Percentiles rank a stretch among this genome's conserved stretches.
These are phyloP conservation scores for Platanus orientalis DNA, from an alignment of 164 flowering plant species.

Conservation along the genomic window DNA sequence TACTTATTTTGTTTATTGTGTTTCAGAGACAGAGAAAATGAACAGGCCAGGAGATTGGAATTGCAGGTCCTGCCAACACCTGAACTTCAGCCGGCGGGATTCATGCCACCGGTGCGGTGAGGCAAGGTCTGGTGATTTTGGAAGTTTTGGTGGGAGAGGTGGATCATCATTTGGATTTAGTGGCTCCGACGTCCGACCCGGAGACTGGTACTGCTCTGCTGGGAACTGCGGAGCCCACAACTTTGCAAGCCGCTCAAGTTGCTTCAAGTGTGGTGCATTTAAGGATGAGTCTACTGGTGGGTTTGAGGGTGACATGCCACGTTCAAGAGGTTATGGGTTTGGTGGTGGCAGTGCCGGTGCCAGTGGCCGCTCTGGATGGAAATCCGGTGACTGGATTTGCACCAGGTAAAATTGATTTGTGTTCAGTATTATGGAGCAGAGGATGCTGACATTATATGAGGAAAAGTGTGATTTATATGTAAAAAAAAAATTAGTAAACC, in stretches of 20 bases:
- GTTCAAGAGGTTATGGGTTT: slow-evolving; percentile 28
- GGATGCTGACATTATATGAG: too few relatives aligned
- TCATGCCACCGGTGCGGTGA: slow-evolving; percentile 75
- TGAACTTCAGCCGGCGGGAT: slow-evolving; percentile 79
- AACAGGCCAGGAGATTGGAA: slow-evolving; percentile 91
- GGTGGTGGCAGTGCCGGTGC: slow-evolving; percentile 12
- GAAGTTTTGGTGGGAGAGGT: slow-evolving; percentile 42
- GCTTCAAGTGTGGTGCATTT: slow-evolving; percentile 94
- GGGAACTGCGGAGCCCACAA: slow-evolving; percentile 90
- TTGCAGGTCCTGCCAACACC: slow-evolving; percentile 87
- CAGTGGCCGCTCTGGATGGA: slow-evolving; percentile 74
- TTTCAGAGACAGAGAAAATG: slow-evolving; percentile 30
- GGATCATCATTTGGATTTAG: slow-evolving; percentile 47
- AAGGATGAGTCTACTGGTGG: slow-evolving; percentile 61
- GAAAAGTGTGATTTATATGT: too few relatives aligned
- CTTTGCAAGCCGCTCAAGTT: slow-evolving; percentile 94
- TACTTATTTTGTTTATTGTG: neutral
- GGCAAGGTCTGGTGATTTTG: slow-evolving; percentile 40
- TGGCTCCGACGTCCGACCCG: slow-evolving; percentile 93
- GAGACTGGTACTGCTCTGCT: slow-evolving; percentile 90
- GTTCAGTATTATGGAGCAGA: too few relatives aligned
- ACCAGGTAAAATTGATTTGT: slow-evolving; percentile 39
- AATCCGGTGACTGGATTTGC: slow-evolving; percentile 98
- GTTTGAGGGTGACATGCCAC: slow-evolving; percentile 24
- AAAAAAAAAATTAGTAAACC: too few relatives aligned